Percentiles rank a stretch among this genome's conserved stretches.
Conservation (phyloP, 306 rosid genomes). For the Inga leiocalycina region DNA sequence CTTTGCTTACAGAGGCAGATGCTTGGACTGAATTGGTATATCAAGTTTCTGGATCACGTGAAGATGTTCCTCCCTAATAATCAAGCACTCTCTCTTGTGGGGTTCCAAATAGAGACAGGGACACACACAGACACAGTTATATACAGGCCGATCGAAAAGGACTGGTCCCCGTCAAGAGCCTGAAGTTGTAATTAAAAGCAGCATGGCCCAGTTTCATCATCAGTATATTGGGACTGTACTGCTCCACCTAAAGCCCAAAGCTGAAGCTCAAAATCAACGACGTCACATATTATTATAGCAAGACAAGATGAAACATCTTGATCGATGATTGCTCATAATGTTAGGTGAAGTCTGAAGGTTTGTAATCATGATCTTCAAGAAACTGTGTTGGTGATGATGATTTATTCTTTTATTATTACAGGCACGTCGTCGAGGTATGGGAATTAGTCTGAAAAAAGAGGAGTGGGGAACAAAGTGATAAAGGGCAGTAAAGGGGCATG, state of each 20-base stretch:
- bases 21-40: not conserved
- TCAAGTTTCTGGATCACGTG: not conserved
- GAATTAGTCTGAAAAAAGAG: conserved; percentile 23
- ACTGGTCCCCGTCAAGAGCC: not conserved
- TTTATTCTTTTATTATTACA: not conserved
- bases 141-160: not conserved
- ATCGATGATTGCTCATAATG: not conserved
- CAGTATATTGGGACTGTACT: not conserved
- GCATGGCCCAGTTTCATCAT: not conserved
- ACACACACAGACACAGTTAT: not conserved
- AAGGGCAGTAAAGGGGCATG: conserved; percentile 35
- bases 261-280: not conserved
- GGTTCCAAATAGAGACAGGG: not conserved
- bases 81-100: not conserved
- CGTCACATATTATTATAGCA: not conserved
- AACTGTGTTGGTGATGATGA: not conserved
- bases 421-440: conserved; percentile 26
- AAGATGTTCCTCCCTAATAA: not conserved
- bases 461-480: conserved; percentile 44
- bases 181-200: not conserved
- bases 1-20: not conserved
- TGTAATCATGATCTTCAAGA: not conserved
- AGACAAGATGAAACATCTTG: not conserved
- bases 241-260: not conserved
- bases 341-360: not conserved